Base-by-base conservation (phyloP, 2,329 filamentous ascomycete species). In the Aspergillus tamarii region DNA sequence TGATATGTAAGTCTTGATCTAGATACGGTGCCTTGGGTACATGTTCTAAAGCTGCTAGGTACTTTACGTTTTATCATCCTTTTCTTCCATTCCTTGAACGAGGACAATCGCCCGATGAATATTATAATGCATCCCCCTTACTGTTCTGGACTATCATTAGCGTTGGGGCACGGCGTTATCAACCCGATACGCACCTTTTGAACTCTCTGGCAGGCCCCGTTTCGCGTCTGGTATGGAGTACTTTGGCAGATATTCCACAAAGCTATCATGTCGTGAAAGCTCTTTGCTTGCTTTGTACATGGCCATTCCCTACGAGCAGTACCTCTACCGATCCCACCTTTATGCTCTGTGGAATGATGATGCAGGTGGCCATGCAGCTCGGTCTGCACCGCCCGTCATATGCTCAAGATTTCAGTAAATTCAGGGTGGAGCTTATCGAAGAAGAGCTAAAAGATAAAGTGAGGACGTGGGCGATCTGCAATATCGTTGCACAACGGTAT, bases 111-210 rank as follows among this genome's bases (percentile, higher is more conserved):
- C 83, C 87, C 4, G 85, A 89, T 30, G 82, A 86, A 57, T 89
- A 87, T 73, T 85, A 85, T 67, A 81, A 81, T 16, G 78, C 84
- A 39, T 88, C 85, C 50, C 86, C 85, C n/a, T 77, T 91, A 7
- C 81, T 90, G n/a, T 89, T 89, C 74, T 91, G 88, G 88, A 87
- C 87, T 30, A 87, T 90, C 55, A 81, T 90, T 52, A 84, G 85
- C 43, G 83, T 89, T 45, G 88, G 87, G 12, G 84, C 87, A 41
- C 84, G 88, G 43, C 84, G 87, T 56, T 89, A 85, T 65, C 81
- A 83, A 21, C 73, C 78, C 9, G 86, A 89, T 65, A 78, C 83
- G 0, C 79, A 78, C 14, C 77, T 90, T 28, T 79, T 90, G 56
- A 83, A 82, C 59, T 85, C 74, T 69, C 75, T 84, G 14, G 72